Evolutionary conservation across 768 basidiomycete species (phyloP), one percentile per base, ranked within the genome.

Genomic region (Russula earlei): DNA sequence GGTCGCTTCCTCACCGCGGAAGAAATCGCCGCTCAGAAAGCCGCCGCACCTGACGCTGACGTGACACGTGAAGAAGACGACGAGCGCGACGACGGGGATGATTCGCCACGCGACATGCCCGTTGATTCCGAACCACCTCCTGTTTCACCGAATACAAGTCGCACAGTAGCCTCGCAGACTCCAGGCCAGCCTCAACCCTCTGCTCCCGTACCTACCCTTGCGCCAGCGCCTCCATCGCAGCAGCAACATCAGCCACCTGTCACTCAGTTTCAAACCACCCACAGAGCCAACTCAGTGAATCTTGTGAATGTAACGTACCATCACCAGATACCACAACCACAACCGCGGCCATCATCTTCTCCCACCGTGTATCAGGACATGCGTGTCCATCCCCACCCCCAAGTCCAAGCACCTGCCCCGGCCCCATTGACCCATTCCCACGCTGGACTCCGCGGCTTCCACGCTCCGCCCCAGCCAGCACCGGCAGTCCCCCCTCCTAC

Each of bases 1-100:
- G 96, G 96, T 22, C 84, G 96, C 41, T 99, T 99, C 74, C 83
- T 98, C 65, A 98, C 94, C 8, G 91, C 93, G 49, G 91, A 93
- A 19, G 94, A 98, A 70, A 93, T 94, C 46, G 88, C 89, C 0
- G 86, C 88, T 0, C 86, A 89, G 67, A 86, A 86, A 62, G 71
- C 74, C 12, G 60, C 69, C 4, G 69, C 72, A 22, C 64, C 65
- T 10, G 68, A 72, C 17, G 68, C 68, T n/a, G 63, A 65, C 36
- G 63, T 68, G 0, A 65, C 68, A 0, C 63, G 61, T 7, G 66
- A 70, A 40, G 76, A 75, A 41, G 75, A 76, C 17, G 78, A 76
- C 36, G 76, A 74, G 38, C 75, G 75, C 20, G 77, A 76, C 42
- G 76, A 77, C 52, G 71, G 72, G 36, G 53, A 58, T 12, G 66